These are phyloP conservation scores for Cladophialophora immunda DNA, from an alignment of 2,329 filamentous ascomycete genomes.

Conservation along the genomic window DNA sequence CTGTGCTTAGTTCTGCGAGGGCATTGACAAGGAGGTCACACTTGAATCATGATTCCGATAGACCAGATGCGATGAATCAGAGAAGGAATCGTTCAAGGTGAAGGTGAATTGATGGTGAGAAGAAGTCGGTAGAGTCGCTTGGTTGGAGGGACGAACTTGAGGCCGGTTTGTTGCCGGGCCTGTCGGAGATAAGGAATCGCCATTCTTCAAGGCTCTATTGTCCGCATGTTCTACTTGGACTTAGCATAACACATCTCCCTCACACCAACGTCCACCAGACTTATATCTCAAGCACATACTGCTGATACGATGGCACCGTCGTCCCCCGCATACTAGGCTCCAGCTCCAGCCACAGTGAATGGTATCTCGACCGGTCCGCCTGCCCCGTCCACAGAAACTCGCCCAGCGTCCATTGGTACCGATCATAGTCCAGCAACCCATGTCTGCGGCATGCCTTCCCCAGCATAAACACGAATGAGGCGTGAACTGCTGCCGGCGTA, in stretches of 20 bases:
- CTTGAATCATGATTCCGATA: neutral
- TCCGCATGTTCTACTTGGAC: too few species aligned
- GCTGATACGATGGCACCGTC: neutral
- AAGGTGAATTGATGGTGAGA: neutral
- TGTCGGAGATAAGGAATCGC: slow-evolving; percentile 7
- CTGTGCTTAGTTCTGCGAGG: neutral
- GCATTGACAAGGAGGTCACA: neutral
- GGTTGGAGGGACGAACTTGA: neutral
- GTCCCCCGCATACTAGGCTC: neutral
- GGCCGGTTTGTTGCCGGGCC: neutral
- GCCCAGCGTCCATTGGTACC: slow-evolving; percentile 17
- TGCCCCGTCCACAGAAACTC: slow-evolving; percentile 31
- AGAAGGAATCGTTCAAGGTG: neutral
- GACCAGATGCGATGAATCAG: neutral
- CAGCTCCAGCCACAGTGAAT: slow-evolving; percentile 21
- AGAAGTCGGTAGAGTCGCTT: neutral
- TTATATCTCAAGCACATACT: neutral
- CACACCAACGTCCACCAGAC: neutral
- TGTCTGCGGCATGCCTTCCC: slow-evolving; percentile 22
- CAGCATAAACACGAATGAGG: slow-evolving; percentile 25
- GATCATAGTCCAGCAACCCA: slow-evolving; percentile 20
- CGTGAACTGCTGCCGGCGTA: neutral
- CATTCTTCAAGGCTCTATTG: too few species aligned
- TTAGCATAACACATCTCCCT: too few species aligned
- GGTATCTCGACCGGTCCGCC: slow-evolving; percentile 28